A percentile compares a stretch with the other conserved stretches of the same genome.
These are phyloP conservation scores for Elymus sibiricus DNA, from an alignment of 176 grass and related monocot species.

Conservation along the genomic window DNA sequence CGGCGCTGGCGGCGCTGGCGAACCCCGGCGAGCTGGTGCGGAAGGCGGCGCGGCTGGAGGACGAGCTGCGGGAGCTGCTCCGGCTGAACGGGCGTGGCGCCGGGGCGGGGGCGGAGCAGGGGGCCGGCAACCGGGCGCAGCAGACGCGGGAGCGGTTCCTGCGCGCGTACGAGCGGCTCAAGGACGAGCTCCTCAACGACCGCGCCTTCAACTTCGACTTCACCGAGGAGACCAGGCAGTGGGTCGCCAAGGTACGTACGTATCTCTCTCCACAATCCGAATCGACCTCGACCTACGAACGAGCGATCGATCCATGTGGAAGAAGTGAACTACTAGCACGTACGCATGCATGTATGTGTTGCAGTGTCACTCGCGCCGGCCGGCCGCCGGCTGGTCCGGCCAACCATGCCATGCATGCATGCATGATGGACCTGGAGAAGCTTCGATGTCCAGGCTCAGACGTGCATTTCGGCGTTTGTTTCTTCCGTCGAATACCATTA, in stretches of 20 bases:
- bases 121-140: background rate
- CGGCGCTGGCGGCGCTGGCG: constrained; percentile 20
- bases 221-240: constrained; percentile 37
- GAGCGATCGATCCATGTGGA: too few species aligned
- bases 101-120: background rate
- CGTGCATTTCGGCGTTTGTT: background rate
- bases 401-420: background rate
- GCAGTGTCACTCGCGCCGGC: too few species aligned
- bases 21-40: constrained; percentile 32
- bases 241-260: constrained; percentile 34
- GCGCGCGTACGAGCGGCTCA: constrained; percentile 53
- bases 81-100: background rate
- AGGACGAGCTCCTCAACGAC: constrained; percentile 44
- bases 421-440: too few species aligned
- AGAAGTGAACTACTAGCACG: too few species aligned
- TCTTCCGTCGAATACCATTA: too few species aligned
- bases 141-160: constrained; percentile 31
- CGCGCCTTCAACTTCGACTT: constrained; percentile 47
- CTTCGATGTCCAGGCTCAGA: too few species aligned
- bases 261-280: too few species aligned
- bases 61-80: constrained; percentile 32
- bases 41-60: constrained; percentile 35
- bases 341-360: too few species aligned
- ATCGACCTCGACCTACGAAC: too few species aligned
- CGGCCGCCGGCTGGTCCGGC: too few species aligned